phyloP scores from a whole-genome alignment of 108 stramenopile species.

The Skeletonema grethae region DNA sequence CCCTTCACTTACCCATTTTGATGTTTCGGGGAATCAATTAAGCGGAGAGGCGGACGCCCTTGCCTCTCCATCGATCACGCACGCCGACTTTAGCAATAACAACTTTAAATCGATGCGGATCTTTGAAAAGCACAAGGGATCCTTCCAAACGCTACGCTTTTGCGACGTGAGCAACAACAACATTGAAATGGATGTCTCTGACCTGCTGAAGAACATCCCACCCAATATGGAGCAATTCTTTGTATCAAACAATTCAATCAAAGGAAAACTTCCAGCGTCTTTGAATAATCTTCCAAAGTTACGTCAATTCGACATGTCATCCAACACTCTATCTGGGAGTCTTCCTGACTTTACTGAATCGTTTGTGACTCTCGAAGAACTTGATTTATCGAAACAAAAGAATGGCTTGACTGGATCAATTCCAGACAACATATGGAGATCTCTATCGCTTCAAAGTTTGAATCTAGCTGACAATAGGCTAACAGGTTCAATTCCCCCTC shows the following conservation, averaged over 20 bases:
- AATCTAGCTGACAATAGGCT: neutral
- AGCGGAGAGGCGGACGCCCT: constrained; percentile 49
- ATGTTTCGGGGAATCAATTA: constrained; percentile 22
- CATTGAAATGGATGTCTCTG: constrained; percentile 29
- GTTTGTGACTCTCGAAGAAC: neutral
- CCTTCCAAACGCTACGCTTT: constrained; percentile 21
- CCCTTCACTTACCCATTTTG: constrained; percentile 39
- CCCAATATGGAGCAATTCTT: constrained; percentile 13
- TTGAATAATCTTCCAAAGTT: constrained; percentile 1
- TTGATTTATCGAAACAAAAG: constrained; percentile 12
- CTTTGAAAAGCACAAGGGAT: constrained; percentile 54
- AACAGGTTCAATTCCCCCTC: no score
- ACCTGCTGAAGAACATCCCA: constrained; percentile 25
- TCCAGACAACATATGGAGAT: constrained; percentile 4
- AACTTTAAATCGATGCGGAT: constrained; percentile 42
- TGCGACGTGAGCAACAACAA: constrained; percentile 48
- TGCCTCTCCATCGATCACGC: constrained; percentile 53
- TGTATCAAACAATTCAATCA: constrained; percentile 15
- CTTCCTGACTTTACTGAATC: constrained; percentile 20
- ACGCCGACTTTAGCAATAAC: constrained; percentile 54
- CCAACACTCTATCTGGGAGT: constrained; percentile 10
- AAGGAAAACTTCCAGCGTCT: constrained; percentile 6
- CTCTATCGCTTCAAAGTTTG: no score
- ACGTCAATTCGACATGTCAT: neutral
- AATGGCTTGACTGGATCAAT: constrained; percentile 21